These are phyloP conservation scores for Orychophragmus violaceus DNA, from an alignment of 345 rosid species.

Conservation along the genomic window DNA sequence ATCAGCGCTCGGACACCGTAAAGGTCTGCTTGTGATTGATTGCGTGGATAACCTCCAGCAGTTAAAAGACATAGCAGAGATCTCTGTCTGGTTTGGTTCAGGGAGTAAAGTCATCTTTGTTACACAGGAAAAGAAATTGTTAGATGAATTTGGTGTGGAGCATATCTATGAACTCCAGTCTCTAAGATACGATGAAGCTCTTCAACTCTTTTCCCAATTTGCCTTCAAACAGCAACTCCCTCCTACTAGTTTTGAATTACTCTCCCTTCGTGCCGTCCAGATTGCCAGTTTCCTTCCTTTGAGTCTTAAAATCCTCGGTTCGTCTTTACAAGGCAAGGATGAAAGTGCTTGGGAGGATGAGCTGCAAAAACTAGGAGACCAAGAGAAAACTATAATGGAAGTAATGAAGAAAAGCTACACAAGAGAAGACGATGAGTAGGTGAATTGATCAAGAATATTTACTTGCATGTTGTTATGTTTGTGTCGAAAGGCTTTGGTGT, in stretches of 20 bases:
- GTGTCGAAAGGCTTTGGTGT: too few relatives aligned
- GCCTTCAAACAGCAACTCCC: neutral
- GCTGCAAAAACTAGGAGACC: neutral
- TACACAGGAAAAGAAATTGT: neutral
- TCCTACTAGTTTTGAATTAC: neutral
- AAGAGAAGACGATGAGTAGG: slow-evolving; percentile 13
- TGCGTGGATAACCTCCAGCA: neutral
- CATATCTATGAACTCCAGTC: neutral
- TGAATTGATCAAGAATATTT: neutral
- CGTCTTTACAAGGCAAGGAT: neutral
- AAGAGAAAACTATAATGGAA: neutral
- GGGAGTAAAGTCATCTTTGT: slow-evolving; percentile 5
- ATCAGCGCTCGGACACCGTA: neutral
- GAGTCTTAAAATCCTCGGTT: neutral
- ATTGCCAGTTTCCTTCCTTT: neutral
- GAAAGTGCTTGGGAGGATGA: neutral
- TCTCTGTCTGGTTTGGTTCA: neutral
- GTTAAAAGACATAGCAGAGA: neutral
- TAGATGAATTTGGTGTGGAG: neutral
- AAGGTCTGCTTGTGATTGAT: neutral
- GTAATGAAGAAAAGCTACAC: neutral
- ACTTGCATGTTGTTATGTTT: too few relatives aligned
- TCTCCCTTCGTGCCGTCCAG: neutral
- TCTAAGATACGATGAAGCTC: too few relatives aligned
- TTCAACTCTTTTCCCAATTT: neutral